Percentiles rank a stretch among this genome's conserved stretches.
Evolutionary conservation across 768 basidiomycete genomes (phyloP).

Genomic region (Leucosporidium creatinivorum): DNA sequence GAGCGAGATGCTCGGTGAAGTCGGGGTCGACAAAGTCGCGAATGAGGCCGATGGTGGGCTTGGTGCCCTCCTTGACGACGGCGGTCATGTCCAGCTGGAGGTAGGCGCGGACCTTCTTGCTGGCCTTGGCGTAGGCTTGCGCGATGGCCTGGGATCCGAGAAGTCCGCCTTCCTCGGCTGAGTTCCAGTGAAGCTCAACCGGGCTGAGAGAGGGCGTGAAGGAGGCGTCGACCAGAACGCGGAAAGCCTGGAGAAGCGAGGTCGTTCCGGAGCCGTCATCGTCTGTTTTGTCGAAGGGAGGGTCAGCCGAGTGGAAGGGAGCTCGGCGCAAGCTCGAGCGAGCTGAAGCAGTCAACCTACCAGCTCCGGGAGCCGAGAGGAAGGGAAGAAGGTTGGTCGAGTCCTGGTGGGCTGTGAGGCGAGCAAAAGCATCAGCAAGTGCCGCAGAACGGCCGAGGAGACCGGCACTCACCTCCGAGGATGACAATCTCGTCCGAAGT

Average conservation of each 20-base stretch:
- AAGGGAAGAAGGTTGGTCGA: slow-evolving; percentile 46
- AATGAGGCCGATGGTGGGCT: slow-evolving; percentile 37
- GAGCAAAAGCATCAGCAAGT: not conserved
- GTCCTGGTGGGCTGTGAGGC: slow-evolving; percentile 43
- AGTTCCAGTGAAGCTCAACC: slow-evolving; percentile 46
- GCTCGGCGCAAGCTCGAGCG: too few species aligned
- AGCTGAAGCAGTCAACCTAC: too few species aligned
- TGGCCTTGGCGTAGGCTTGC: slow-evolving; percentile 14
- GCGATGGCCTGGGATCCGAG: slow-evolving; percentile 36
- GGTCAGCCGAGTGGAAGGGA: too few species aligned
- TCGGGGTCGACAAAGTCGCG: slow-evolving; percentile 36
- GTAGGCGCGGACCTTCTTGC: slow-evolving; percentile 10
- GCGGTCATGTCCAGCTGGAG: slow-evolving; percentile 43
- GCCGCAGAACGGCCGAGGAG: too few species aligned
- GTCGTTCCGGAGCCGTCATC: slow-evolving; percentile 41
- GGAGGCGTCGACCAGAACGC: slow-evolving; percentile 38
- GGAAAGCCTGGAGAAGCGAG: slow-evolving; percentile 42
- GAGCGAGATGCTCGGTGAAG: slow-evolving; percentile 33
- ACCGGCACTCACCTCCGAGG: slow-evolving; percentile 8
- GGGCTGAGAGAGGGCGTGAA: slow-evolving; percentile 42
- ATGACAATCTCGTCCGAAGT: slow-evolving; percentile 18
- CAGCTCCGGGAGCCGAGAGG: slow-evolving; percentile 44
- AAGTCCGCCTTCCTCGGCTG: slow-evolving; percentile 47
- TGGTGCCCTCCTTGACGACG: slow-evolving; percentile 38
- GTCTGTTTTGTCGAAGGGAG: not conserved